Evolutionary conservation across 495 filamentous ascomycete species (phyloP).

Genomic region (Lasiosphaeriaceae sp.): DNA sequence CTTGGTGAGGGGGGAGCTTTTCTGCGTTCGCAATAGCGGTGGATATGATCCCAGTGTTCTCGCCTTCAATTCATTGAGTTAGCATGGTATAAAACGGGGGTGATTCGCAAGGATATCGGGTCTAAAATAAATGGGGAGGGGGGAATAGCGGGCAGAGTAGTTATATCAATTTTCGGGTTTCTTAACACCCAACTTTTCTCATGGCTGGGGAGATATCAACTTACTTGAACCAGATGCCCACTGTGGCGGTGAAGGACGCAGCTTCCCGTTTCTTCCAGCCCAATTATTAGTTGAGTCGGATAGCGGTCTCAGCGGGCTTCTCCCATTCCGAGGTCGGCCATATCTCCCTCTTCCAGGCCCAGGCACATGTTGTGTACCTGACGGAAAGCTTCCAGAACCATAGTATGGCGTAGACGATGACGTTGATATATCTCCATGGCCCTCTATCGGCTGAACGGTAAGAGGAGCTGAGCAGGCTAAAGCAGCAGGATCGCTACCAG

Average conservation of each 20-base stretch:
- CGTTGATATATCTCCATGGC: slow-evolving; percentile 34
- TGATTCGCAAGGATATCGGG: no score
- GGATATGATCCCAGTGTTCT: slow-evolving; percentile 77
- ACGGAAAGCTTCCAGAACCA: slow-evolving; percentile 26
- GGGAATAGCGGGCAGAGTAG: background rate
- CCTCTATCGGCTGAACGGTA: slow-evolving; percentile 26
- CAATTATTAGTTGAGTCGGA: slow-evolving; percentile 52
- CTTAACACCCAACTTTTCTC: no score
- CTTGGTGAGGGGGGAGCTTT: slow-evolving; percentile 57
- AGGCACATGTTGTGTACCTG: slow-evolving; percentile 64
- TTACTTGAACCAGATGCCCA: slow-evolving; percentile 42
- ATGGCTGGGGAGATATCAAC: slow-evolving; percentile 18
- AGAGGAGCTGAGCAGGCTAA: slow-evolving; percentile 19
- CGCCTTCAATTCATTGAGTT: slow-evolving; percentile 16
- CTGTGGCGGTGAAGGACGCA: slow-evolving; percentile 34
- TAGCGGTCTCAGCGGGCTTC: slow-evolving; percentile 60
- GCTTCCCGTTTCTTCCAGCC: slow-evolving; percentile 43
- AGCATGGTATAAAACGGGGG: no score
- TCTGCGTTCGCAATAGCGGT: slow-evolving; percentile 87
- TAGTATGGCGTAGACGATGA: slow-evolving; percentile 29
- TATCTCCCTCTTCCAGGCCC: slow-evolving; percentile 77
- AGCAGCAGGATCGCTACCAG: slow-evolving; percentile 40
- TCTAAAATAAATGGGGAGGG: no score
- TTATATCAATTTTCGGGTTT: background rate
- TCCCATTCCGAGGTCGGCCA: slow-evolving; percentile 59